Base-by-base conservation (phyloP, 2,329 filamentous ascomycete species). In the Grosmannia clavigera region DNA sequence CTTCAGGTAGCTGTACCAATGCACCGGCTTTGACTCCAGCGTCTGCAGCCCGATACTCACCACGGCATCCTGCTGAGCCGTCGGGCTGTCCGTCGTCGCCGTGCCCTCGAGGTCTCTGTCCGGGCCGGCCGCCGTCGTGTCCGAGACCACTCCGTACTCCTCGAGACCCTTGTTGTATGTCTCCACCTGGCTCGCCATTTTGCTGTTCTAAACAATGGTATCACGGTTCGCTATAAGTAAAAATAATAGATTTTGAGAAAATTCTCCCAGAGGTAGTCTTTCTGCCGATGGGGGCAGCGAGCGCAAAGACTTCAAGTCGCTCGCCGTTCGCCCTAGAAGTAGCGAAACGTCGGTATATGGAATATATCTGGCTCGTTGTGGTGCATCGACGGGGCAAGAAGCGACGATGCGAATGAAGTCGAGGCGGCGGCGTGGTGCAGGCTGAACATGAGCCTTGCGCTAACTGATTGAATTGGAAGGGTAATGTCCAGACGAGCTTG, bases 1-100 rank as follows among this genome's bases (percentile, higher is more conserved):
- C 66, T 79, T 81, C 64, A 97, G 78, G 74, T 94, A 97, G 52
- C 86, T 80, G 74, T 81, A 86, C 83, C 83, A 86, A 64, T 74
- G 75, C 53, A 76, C 75, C 35, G 77, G 76, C 66, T 73, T 74
- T 59, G 75, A 72, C 71, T 86, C 80, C 66, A 86, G 74, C 50
- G 76, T 73, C 60, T 80, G 75, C 56, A 86, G 75, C 43, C 79
- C 82, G 64, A 75, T 75, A 52, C 70, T 71, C 54, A 82, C 76
- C 60, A 73, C 74, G 59, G 73, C 75, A 55, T 70, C 65, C 58
- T 70, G 65, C 66, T 40, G 43, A 5, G 48, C 51, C 27, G 50
- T 7, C 25, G 9, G 5, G 16, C 25, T 5, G 25, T 9, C 51
- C 25, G 29, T 14, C 51, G 12, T 5, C 10, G 27, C 51, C 10